Conservation (phyloP, 768 basidiomycete species). For the Cystoderma amianthinum region DNA sequence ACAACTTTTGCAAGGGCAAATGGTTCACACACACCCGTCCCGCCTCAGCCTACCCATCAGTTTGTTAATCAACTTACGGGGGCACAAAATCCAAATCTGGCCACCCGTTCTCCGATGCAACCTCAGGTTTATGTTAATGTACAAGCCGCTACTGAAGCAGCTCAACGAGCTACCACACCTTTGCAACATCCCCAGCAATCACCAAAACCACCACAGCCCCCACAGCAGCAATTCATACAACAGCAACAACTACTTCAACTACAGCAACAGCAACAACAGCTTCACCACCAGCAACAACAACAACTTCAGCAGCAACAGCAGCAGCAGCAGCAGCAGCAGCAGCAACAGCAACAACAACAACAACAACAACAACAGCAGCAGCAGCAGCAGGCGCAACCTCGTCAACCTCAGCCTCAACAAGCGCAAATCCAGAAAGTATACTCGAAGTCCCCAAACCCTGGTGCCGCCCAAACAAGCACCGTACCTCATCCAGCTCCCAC, state of each 20-base stretch:
- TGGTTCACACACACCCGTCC: slow-evolving; percentile 25
- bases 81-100: slow-evolving; percentile 15
- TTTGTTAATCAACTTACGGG: slow-evolving; percentile 26
- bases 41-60: slow-evolving; percentile 18
- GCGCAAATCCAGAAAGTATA: slow-evolving; percentile 4
- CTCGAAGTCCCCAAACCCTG: slow-evolving; percentile 1
- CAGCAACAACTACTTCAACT: not conserved
- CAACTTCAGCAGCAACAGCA: slow-evolving; percentile 6
- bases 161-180: slow-evolving; percentile 27
- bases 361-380: slow-evolving; percentile 7
- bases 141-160: slow-evolving; percentile 24
- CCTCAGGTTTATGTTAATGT: slow-evolving; percentile 26
- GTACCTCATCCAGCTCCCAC: not conserved
- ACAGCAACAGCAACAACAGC: slow-evolving; percentile 3
- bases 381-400: slow-evolving; percentile 7
- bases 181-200: slow-evolving; percentile 14
- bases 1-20: slow-evolving; percentile 19
- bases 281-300: slow-evolving; percentile 8
- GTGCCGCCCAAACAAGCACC: not conserved
- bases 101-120: slow-evolving; percentile 23
- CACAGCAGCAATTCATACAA: not conserved
- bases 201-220: slow-evolving; percentile 3
- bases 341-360: slow-evolving; percentile 9
- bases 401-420: slow-evolving; percentile 6
- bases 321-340: slow-evolving; percentile 3